phyloP scores from a whole-genome alignment of 2,329 filamentous ascomycete species.

The Fusarium subtropicale region DNA sequence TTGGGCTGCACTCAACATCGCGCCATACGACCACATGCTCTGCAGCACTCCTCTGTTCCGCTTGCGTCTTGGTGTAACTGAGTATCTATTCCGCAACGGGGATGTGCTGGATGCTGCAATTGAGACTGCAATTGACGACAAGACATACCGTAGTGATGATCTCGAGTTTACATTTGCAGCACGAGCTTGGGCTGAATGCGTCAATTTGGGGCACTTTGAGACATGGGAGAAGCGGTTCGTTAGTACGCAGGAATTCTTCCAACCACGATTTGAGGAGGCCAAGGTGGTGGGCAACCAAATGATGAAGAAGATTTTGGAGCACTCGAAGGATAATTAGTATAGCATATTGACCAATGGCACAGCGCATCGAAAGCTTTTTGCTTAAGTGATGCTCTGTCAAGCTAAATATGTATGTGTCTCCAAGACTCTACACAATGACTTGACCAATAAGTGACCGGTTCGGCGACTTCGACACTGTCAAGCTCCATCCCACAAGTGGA shows the following conservation, averaged over 20 bases:
- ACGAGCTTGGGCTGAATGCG: slow-evolving; percentile 93
- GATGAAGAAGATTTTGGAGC: slow-evolving; percentile 94
- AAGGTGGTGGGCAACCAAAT: slow-evolving; percentile 92
- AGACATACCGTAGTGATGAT: slow-evolving; percentile 93
- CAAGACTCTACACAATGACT: slow-evolving; percentile 19
- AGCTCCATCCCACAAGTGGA: slow-evolving; percentile 1
- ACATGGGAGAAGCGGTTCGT: slow-evolving; percentile 93
- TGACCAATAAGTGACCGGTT: not conserved
- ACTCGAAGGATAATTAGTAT: slow-evolving; percentile 62
- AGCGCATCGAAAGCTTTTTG: not conserved
- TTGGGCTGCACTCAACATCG: slow-evolving; percentile 93
- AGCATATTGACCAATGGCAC: not conserved
- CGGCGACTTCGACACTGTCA: slow-evolving; percentile 8
- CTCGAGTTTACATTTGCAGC: slow-evolving; percentile 98
- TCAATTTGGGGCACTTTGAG: slow-evolving; percentile 90
- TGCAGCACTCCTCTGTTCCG: slow-evolving; percentile 98
- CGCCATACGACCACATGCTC: slow-evolving; percentile 99
- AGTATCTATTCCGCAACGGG: slow-evolving; percentile 90
- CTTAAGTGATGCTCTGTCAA: slow-evolving; percentile 11
- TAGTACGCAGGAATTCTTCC: slow-evolving; percentile 90
- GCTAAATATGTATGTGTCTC: slow-evolving; percentile 6
- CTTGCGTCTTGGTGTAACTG: slow-evolving; percentile 95
- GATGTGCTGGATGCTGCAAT: slow-evolving; percentile 86
- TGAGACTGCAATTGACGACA: slow-evolving; percentile 86
- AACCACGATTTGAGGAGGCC: slow-evolving; percentile 88